Conservation (phyloP, 139 green algal genomes). For the Dunaliella sp. region DNA sequence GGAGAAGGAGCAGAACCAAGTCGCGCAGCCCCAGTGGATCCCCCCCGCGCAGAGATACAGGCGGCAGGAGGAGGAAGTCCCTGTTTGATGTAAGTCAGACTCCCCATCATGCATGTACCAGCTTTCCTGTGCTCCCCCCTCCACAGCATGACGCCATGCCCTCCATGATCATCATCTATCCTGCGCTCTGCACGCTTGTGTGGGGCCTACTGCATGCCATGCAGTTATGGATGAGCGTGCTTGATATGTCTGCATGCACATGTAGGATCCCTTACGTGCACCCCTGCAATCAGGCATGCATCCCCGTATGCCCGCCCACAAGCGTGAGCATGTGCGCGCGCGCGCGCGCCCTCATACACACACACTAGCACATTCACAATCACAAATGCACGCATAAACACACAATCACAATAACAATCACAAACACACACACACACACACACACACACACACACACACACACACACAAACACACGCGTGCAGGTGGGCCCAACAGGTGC, state of each 20-base stretch:
- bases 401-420: neutral
- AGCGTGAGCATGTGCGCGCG: neutral
- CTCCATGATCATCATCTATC: neutral
- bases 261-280: neutral
- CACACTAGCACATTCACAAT: neutral
- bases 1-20: neutral
- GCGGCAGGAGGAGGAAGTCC: neutral
- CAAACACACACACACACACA: neutral
- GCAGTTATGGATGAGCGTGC: neutral
- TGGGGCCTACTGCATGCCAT: neutral
- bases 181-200: neutral
- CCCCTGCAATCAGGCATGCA: no score
- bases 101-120: neutral
- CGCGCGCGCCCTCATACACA: no score
- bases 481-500: neutral
- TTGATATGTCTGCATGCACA: neutral
- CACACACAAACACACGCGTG: neutral
- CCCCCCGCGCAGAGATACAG: neutral
- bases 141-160: neutral
- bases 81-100: constrained; percentile 9
- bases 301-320: neutral
- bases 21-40: neutral
- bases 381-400: neutral
- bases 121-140: neutral
- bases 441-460: neutral